Base-by-base conservation (phyloP, 345 rosid genomes). In the Bruguiera sexangula region DNA sequence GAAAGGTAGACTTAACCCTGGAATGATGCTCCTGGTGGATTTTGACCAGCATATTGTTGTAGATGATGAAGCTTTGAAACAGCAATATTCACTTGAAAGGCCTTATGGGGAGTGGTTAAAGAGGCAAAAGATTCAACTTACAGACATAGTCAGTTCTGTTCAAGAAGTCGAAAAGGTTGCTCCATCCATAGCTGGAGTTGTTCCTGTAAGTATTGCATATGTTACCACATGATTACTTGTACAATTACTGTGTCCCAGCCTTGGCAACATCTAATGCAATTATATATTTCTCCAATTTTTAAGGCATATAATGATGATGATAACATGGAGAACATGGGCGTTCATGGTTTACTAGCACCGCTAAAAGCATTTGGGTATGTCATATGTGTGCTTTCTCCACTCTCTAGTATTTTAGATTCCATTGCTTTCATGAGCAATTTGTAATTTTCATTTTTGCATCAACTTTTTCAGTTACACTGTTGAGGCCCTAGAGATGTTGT, bases 11-110 rank as follows among this genome's bases (percentile, higher is more conserved):
- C 92, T 96, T 46, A 96, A 90, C 79, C 99, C 99, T 24, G 99
- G 99, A 52, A 96, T 96, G 99, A 92, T 96, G 99, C 99, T 96
- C 72, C 80, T 96, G 79, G 99, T 96, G 26, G 98, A 96, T 79
- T 96, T 92, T 79, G 95, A 96, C 73, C 92, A 96, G 74, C 97
- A 89, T 75, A 73, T 82, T 68, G 97, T 96, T 76, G 99, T 96
- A 4, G 98, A 96, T 63, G 99, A 96, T 55, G 92, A 92, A 59
- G 98, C 95, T 65, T 79, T 96, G 80, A 96, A 92, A 85, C 91
- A 95, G 60, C 99, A 95, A 66, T 95, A 95, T 82, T 92, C 99
- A 32, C 60, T 81, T 66, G 86, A 93, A 48, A 82, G 97, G 81
- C 99, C 99, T 53, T 96, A 90, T 78, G 95, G 95, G 9, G 92